Evolutionary conservation across 495 filamentous ascomycete species (phyloP), one percentile per base, ranked within the genome.

Genomic region (Xylaria intraflava): DNA sequence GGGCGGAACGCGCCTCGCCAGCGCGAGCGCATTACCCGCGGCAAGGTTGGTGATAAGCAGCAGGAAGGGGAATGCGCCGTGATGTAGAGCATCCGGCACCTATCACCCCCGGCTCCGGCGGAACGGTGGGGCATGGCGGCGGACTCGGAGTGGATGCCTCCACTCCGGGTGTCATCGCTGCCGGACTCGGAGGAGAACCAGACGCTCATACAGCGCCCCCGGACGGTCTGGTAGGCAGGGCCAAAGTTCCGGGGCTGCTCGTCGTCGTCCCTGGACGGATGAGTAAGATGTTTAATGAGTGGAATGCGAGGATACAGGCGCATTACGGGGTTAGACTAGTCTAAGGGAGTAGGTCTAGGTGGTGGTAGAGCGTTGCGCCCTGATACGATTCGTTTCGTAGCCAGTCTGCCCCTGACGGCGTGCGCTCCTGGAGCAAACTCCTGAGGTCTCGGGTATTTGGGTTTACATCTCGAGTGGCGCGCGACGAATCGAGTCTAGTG

Each of bases 31-130:
- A 82, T 94, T 39, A 89, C 86, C n/a, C 77, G 91, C 42, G 90
- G 83, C 33, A 86, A 89, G 62, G 84, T 88, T 29, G 82, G 86
- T 65, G 83, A 85, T 64, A 90, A 88, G 66, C 85, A 89, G 66
- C 85, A 89, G 57, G 89, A 95, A 59, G 83, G 79, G 30, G 90
- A 96, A 49, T 96, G 91, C 68, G 69, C 81, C 30, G 70, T 95
- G 45, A 94, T 95, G 90, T 95, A 67, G 62, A 52, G 58, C 46
- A 33, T 49, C 38, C 53, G 54, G 64, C 43, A 36, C 56, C 55
- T 48, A n/a, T 48, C 61, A 22, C 55, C 55, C 12, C 8, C 19
- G 3, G 35, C 42, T 1, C 12, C 26, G 6, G 31, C 41, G 12
- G 24, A 10, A 24, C 30, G 4, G 6, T 51, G 53, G 46, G 46